Conservation (phyloP, 257 asterid species). For the Nicotiana tabacum region DNA sequence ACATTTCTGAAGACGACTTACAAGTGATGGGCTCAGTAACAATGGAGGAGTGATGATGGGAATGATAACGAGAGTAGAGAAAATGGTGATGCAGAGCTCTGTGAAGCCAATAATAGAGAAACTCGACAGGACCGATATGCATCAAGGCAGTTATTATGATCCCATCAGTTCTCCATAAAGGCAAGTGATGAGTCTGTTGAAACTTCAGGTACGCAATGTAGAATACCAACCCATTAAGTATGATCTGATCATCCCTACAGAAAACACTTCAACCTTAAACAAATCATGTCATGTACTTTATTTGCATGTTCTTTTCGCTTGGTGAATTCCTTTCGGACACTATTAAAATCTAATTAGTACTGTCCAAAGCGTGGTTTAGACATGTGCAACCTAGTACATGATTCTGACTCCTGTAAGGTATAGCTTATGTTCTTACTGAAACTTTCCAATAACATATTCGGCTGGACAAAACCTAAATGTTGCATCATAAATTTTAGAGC, state of each 20-base stretch:
- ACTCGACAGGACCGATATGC: slow-evolving; percentile 67
- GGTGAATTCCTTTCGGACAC: not conserved
- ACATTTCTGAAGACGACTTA: slow-evolving; percentile 16
- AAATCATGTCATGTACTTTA: not conserved
- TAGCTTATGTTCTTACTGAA: not conserved
- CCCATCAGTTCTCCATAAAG: slow-evolving; percentile 57
- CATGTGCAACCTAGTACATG: not conserved
- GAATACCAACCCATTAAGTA: slow-evolving; percentile 42
- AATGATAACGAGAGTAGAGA: slow-evolving; percentile 72
- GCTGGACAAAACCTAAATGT: not conserved
- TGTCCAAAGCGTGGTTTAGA: not conserved
- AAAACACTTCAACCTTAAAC: not conserved
- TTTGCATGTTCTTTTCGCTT: not conserved
- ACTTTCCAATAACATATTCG: not conserved
- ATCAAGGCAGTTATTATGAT: slow-evolving; percentile 36
- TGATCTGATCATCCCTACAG: slow-evolving; percentile 74
- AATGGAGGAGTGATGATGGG: slow-evolving; percentile 79
- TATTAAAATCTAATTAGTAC: not conserved
- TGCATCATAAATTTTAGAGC: not conserved
- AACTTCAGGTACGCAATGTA: slow-evolving; percentile 23
- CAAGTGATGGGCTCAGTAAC: slow-evolving; percentile 72
- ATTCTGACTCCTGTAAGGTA: not conserved
- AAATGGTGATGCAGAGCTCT: slow-evolving; percentile 70
- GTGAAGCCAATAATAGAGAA: slow-evolving; percentile 71
- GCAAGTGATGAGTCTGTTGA: slow-evolving; percentile 20